A percentile compares a stretch with the other conserved stretches of the same genome.
Conservation (phyloP, 2,329 filamentous ascomycete genomes). For the Apiospora marii region DNA sequence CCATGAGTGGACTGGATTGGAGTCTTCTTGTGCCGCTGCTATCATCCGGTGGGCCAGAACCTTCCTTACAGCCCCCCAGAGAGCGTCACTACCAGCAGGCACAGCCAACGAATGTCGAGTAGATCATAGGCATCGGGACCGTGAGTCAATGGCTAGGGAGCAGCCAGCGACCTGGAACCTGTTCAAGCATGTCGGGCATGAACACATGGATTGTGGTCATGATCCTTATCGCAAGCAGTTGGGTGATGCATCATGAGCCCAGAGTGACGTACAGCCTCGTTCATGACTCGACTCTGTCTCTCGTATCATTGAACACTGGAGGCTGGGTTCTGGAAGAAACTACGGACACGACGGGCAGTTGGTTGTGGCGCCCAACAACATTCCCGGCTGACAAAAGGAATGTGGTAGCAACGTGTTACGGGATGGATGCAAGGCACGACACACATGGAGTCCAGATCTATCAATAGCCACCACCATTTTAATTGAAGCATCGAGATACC, state of each 20-base stretch:
- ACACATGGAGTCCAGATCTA: slow-evolving; percentile 19
- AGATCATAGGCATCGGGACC: neutral
- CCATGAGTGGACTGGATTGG: slow-evolving; percentile 15
- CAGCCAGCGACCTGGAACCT: neutral
- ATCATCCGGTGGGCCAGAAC: neutral
- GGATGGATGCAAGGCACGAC: slow-evolving; percentile 3
- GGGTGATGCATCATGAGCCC: neutral
- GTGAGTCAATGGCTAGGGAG: neutral
- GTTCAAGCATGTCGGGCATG: neutral
- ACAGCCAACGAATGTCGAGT: neutral
- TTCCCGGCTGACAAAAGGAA: neutral
- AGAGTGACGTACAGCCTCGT: neutral
- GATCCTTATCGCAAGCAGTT: neutral
- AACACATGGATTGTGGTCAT: neutral
- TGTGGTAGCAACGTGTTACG: slow-evolving; percentile 7
- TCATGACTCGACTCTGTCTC: neutral
- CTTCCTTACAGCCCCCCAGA: slow-evolving; percentile 27
- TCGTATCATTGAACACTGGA: neutral
- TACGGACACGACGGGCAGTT: neutral
- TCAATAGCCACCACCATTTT: slow-evolving; percentile 7
- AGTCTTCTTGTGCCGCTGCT: neutral
- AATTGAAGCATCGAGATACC: slow-evolving; percentile 18
- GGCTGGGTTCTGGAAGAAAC: neutral
- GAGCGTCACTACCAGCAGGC: neutral
- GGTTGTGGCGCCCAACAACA: slow-evolving; percentile 14